A percentile compares a stretch with the other conserved stretches of the same genome.
Conservation (phyloP, 176 grass and related monocot species). For the Rhipidocladum racemiflorum region DNA sequence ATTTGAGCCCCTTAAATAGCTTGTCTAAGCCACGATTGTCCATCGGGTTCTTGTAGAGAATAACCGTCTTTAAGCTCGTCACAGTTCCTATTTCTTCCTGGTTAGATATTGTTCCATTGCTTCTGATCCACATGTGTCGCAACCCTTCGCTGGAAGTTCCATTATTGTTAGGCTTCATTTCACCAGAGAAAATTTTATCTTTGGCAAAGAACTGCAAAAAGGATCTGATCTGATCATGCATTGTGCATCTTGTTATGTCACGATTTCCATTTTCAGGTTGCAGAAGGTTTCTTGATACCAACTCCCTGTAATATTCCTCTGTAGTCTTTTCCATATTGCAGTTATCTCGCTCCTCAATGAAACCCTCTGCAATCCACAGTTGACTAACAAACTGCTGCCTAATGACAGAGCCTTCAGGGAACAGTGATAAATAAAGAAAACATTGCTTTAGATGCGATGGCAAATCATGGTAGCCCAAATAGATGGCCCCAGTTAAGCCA, state of each 20-base stretch:
- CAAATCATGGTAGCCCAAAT: slow-evolving; percentile 56
- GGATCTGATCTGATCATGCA: slow-evolving; percentile 45
- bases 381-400: slow-evolving; percentile 31
- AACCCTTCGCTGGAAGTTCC: not conserved
- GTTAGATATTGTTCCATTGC: not conserved
- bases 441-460: slow-evolving; percentile 53
- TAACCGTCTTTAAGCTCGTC: slow-evolving; percentile 33
- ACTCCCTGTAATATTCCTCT: slow-evolving; percentile 48
- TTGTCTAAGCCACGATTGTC: slow-evolving; percentile 16
- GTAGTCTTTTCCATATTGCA: slow-evolving; percentile 37
- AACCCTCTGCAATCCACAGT: slow-evolving; percentile 61
- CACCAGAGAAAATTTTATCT: slow-evolving; percentile 27
- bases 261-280: slow-evolving; percentile 18
- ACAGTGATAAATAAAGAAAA: slow-evolving; percentile 56
- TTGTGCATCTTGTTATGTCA: slow-evolving; percentile 24
- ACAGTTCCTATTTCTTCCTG: slow-evolving; percentile 18
- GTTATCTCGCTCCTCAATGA: slow-evolving; percentile 35
- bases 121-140: slow-evolving; percentile 41
- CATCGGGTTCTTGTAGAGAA: slow-evolving; percentile 45
- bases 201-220: slow-evolving; percentile 42
- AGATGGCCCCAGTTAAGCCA: slow-evolving; percentile 47
- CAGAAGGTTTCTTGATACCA: slow-evolving; percentile 49
- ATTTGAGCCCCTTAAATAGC: slow-evolving; percentile 33
- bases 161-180: not conserved
- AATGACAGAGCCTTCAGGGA: slow-evolving; percentile 49